phyloP scores from a whole-genome alignment of 768 basidiomycete genomes.

The Hericium rajendrae region DNA sequence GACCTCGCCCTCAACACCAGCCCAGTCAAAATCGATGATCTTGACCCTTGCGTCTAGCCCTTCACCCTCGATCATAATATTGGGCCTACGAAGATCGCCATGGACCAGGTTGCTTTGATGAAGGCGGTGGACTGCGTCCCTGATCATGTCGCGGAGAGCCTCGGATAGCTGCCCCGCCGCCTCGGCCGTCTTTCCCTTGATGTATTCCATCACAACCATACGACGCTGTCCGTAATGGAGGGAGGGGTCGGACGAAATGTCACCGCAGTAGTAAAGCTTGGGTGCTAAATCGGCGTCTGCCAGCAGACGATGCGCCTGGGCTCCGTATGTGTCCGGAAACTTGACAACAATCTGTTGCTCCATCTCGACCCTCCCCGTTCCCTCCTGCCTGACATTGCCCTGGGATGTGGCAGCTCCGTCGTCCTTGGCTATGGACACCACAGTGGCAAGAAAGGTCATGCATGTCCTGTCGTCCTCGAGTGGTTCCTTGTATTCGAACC shows the following conservation, averaged over 20 bases:
- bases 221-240: slow-evolving; percentile 3
- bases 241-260: slow-evolving; percentile 5
- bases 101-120: slow-evolving; percentile 19
- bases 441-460: too few relatives aligned
- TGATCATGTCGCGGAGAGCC: too few relatives aligned
- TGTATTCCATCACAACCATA: slow-evolving; percentile 34
- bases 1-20: slow-evolving; percentile 19
- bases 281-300: slow-evolving; percentile 20
- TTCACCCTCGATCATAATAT: slow-evolving; percentile 19
- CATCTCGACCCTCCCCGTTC: not conserved
- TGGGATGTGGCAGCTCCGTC: too few relatives aligned
- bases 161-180: too few relatives aligned
- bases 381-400: too few relatives aligned
- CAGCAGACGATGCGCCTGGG: slow-evolving; percentile 23
- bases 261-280: slow-evolving; percentile 8
- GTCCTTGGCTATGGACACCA: too few relatives aligned
- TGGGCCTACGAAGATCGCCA: slow-evolving; percentile 27
- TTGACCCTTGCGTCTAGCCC: not conserved
- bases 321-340: slow-evolving; percentile 27
- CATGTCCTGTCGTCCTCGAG: too few relatives aligned
- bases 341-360: slow-evolving; percentile 24
- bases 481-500: too few relatives aligned
- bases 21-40: slow-evolving; percentile 32
- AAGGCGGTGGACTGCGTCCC: not conserved
- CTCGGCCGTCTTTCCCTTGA: slow-evolving; percentile 13